phyloP scores from a whole-genome alignment of 2,329 filamentous ascomycete species.

The Paraphoma sp. region DNA sequence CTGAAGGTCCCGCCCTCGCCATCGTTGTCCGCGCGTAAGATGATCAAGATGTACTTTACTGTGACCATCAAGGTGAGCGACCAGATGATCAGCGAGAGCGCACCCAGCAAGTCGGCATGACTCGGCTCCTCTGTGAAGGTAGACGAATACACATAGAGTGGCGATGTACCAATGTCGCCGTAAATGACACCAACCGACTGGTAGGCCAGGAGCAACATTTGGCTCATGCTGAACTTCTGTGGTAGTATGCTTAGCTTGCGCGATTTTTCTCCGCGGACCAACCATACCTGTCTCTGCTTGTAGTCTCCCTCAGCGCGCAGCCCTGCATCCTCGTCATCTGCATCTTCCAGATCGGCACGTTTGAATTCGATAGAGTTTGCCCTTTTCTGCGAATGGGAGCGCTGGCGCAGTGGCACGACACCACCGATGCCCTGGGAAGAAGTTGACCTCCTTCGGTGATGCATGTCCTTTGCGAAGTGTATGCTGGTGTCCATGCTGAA shows the following conservation, averaged over 20 bases:
- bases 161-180: conserved; percentile 71
- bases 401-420: conserved; percentile 29
- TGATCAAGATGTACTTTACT: conserved; percentile 71
- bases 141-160: conserved; percentile 75
- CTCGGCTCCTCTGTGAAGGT: conserved; percentile 62
- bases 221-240: conserved; percentile 34
- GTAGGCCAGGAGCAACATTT: conserved; percentile 56
- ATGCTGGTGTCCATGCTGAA: conserved; percentile 31
- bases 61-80: conserved; percentile 73
- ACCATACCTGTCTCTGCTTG: conserved; percentile 37
- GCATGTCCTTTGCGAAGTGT: conserved; percentile 24
- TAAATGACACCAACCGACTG: conserved; percentile 73
- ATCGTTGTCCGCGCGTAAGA: conserved; percentile 72
- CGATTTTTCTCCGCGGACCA: background rate
- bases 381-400: conserved; percentile 22
- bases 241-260: no score
- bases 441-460: conserved; percentile 7
- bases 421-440: conserved; percentile 26
- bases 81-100: conserved; percentile 73
- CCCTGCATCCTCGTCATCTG: conserved; percentile 41
- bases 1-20: conserved; percentile 75
- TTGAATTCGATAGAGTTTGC: conserved; percentile 68
- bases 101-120: conserved; percentile 67
- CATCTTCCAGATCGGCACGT: conserved; percentile 47
- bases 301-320: conserved; percentile 38